Base-by-base conservation (phyloP, 139 green algal species). In the Astrephomene gubernaculifera region DNA sequence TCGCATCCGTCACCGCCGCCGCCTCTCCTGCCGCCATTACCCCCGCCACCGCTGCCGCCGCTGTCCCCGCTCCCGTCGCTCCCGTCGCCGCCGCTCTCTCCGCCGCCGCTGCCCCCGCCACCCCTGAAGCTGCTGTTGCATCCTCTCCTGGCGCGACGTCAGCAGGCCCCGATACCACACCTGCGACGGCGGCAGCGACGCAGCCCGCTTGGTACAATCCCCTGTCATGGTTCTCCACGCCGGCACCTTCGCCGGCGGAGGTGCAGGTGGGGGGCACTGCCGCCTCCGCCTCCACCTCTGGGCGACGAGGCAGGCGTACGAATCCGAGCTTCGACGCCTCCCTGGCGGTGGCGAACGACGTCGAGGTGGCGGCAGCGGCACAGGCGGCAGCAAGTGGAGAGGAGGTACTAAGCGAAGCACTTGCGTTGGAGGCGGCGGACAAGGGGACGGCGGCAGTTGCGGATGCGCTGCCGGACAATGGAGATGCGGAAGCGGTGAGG, bases 281-380 rank as follows among this genome's bases (percentile, higher is more conserved):
- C n/a, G n/a, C n/a, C n/a, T n/a, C n/a, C n/a, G n/a, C n/a, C n/a
- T n/a, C n/a, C 49, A 17, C 49, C 49, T 17, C 17, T 17, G 36
- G 68, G 38, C 21, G 31, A 45, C 17, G 29, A 35, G 2, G 74
- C 74, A 4, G 35, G 31, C 19, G 33, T 8, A 49, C 35, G 22
- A 83, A 83, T 38, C 76, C 76, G 10, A 49, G 29, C 39, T 83
- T 83, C 31, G 76, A 83, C 60, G 41, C 60, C 12, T 73, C 76
- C 5, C 29, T 83, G 29, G 76, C 60, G 41, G 24, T 44, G 65
- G 65, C 33, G 33, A 8, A 21, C 14, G 65, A 25, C 2, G 8
- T 33, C 35, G 65, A 49, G 33, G 19, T 41, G 65, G 65, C 31
- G 21, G 4, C 33, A 33, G 31, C 36, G 38, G 4, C 33, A 44